These are phyloP conservation scores for Lipomyces oligophaga DNA, from an alignment of 805 yeast species.

Conservation along the genomic window DNA sequence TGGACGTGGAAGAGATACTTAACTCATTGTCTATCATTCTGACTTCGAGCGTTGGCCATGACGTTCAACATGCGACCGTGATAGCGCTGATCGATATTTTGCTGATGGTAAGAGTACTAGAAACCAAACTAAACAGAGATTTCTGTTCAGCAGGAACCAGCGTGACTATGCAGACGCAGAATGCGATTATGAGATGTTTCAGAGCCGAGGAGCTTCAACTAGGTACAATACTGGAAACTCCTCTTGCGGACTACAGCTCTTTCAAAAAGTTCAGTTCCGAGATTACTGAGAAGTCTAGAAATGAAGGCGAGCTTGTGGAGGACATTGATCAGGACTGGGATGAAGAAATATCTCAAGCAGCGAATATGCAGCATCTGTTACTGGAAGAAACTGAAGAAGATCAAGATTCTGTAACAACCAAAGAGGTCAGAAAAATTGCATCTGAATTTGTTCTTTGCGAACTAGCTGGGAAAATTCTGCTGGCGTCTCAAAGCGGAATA, in stretches of 20 bases:
- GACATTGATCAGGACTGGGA: constrained; percentile 7
- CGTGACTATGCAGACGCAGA: constrained; percentile 10
- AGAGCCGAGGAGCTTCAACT: constrained; percentile 5
- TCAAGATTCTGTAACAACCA: constrained; percentile 5
- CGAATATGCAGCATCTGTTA: background rate
- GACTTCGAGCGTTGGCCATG: background rate
- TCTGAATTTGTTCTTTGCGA: constrained; percentile 20
- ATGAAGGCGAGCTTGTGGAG: constrained; percentile 4
- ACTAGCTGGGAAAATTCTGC: constrained; percentile 17
- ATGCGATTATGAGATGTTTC: constrained; percentile 12
- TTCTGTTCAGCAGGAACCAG: too few species aligned
- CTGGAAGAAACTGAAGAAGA: constrained; percentile 13
- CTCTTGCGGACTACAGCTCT: constrained; percentile 4
- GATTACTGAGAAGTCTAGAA: constrained; percentile 1
- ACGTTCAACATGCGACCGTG: constrained; percentile 9
- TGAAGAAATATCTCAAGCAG: background rate
- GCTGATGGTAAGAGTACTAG: background rate
- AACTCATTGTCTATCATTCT: constrained; percentile 1
- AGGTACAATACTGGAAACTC: constrained; percentile 4
- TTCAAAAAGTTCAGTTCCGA: background rate
- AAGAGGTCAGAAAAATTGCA: constrained; percentile 3
- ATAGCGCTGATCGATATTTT: constrained; percentile 13
- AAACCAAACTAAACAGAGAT: background rate
- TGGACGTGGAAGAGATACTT: constrained; percentile 1
- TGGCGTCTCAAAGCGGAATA: constrained; percentile 14